A percentile compares a stretch with the other conserved stretches of the same genome.
These are phyloP conservation scores for Yamadazyma endophytica DNA, from an alignment of 805 yeast genomes.

Conservation along the genomic window DNA sequence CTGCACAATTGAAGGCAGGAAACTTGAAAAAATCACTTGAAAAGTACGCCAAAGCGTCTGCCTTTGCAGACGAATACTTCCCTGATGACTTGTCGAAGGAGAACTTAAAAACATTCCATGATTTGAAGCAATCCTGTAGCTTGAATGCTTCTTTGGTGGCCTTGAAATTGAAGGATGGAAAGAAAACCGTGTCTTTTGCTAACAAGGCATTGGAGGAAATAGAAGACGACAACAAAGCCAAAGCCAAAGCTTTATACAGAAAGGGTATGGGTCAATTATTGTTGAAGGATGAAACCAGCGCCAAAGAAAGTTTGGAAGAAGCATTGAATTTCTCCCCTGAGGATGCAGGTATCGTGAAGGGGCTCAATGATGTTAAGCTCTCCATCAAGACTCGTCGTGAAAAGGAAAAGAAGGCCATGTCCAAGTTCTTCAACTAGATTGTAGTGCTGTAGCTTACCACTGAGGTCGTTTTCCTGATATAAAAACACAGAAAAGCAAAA, in stretches of 20 bases:
- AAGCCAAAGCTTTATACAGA: slow-evolving; percentile 83
- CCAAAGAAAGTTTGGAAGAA: slow-evolving; percentile 58
- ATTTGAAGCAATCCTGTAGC: slow-evolving; percentile 58
- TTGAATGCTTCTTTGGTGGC: slow-evolving; percentile 75
- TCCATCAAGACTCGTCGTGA: slow-evolving; percentile 51
- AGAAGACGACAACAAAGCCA: slow-evolving; percentile 59
- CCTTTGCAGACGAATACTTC: slow-evolving; percentile 65
- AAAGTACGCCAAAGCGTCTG: slow-evolving; percentile 72
- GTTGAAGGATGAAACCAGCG: slow-evolving; percentile 65
- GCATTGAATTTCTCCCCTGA: slow-evolving; percentile 64
- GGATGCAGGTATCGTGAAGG: slow-evolving; percentile 69
- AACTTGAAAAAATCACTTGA: slow-evolving; percentile 51
- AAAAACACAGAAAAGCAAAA: no score
- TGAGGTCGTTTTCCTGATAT: background rate
- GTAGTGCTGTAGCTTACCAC: no score
- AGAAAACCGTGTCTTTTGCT: slow-evolving; percentile 55
- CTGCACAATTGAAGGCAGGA: slow-evolving; percentile 65
- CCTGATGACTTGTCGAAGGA: slow-evolving; percentile 65
- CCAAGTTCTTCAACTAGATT: slow-evolving; percentile 53
- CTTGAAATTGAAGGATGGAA: slow-evolving; percentile 55
- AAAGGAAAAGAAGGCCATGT: slow-evolving; percentile 69
- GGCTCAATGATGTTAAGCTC: slow-evolving; percentile 55
- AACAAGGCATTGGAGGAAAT: slow-evolving; percentile 63
- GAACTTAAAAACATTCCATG: slow-evolving; percentile 45
- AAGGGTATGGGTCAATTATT: slow-evolving; percentile 71